Evolutionary conservation across 768 basidiomycete genomes (phyloP), one percentile per base, ranked within the genome.

Genomic region (Leccinellum albellum): DNA sequence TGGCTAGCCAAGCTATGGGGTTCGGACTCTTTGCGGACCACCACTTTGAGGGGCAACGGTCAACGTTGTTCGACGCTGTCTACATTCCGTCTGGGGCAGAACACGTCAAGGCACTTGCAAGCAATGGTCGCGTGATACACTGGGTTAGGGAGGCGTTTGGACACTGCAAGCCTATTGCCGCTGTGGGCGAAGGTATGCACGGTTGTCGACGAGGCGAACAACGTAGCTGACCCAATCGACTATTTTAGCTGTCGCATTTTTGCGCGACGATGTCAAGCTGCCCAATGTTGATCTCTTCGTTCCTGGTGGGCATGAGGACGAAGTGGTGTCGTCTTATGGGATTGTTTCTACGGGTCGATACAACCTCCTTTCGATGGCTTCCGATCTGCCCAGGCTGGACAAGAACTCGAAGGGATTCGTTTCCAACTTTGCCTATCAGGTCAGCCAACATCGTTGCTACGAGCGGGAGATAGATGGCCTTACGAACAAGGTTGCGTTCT

Each of bases 141-240:
- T 92, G 87, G 79, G 81, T 89, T 3, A 81, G 89, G 46, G 92
- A 94, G 72, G 86, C 90, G 3, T 94, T 89, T 72, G 88, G 88
- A 21, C 93, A 94, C 71, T 87, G 84, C 73, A 94, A 94, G 75
- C 70, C 87, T 17, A 89, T 96, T 56, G 89, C 84, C 3, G 91
- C 85, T 1, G 76, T 87, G 47, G 93, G 91, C 10, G 79, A 83
- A 67, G 86, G 86, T 56, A 21, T 14, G 61, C 20, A 17, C 35
- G 4, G 7, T 40, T 28, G 6, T 24, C 37, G 7, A 21, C 23
- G 1, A 17, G 32, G 21, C 37, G 13, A 48, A 48, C 4, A 10
- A 35, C n/a, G 17, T 31, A 26, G 3, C 53, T 65, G 35, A 63
- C 28, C 26, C 3, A 17, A 4, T 23, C 10, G 26, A 31, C n/a